Percentiles rank a stretch among this genome's conserved stretches.
Conservation (phyloP, 2,329 filamentous ascomycete species). For the Aspergillus phoenicis region DNA sequence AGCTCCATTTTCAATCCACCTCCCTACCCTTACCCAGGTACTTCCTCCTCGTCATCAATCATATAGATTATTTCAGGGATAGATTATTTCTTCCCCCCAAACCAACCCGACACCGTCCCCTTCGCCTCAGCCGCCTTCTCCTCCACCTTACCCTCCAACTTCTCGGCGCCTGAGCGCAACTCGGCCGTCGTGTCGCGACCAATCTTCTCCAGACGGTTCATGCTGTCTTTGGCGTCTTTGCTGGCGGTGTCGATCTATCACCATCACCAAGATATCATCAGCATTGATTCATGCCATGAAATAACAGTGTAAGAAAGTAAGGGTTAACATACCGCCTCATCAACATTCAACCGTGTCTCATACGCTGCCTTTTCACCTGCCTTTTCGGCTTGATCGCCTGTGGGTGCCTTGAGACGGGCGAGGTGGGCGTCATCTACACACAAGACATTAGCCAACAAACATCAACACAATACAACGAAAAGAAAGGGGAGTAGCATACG, state of each 20-base stretch:
- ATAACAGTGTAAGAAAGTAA: neutral
- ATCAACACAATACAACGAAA: neutral
- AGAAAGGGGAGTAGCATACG: conserved; percentile 57
- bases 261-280: neutral
- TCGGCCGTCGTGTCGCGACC: conserved; percentile 63
- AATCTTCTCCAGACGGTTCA: conserved; percentile 47
- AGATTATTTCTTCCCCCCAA: conserved; percentile 53
- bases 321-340: conserved; percentile 62
- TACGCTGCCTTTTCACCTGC: conserved; percentile 64
- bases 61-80: neutral
- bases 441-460: neutral
- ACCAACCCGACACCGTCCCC: conserved; percentile 82
- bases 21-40: too few species aligned
- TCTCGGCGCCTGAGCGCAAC: conserved; percentile 61
- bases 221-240: conserved; percentile 54
- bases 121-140: conserved; percentile 79
- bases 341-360: conserved; percentile 66
- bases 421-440: conserved; percentile 72
- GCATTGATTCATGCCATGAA: neutral
- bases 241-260: conserved; percentile 64
- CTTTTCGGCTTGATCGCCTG: conserved; percentile 64
- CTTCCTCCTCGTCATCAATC: too few species aligned
- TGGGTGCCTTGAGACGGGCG: conserved; percentile 67
- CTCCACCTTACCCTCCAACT: conserved; percentile 81
- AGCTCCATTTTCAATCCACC: neutral